Evolutionary conservation across 139 green algal genomes (phyloP), one percentile per base, ranked within the genome.

Genomic region (Chlorella vulgaris): DNA sequence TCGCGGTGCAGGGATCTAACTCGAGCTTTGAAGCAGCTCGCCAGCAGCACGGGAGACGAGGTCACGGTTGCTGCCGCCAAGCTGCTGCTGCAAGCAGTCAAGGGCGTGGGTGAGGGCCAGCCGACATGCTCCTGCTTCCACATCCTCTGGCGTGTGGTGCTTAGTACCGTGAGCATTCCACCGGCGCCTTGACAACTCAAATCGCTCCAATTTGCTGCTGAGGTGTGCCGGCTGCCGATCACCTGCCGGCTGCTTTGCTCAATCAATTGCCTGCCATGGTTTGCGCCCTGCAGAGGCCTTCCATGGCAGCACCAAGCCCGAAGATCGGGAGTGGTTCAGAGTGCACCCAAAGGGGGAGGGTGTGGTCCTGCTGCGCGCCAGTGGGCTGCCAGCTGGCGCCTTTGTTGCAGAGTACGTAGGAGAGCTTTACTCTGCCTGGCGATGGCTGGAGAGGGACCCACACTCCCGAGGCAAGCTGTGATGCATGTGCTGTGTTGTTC

Each of bases 401-500:
- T 94, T 98, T 53, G 87, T 98, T 18, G 89, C 95, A 50, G 89
- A 97, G 87, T 98, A 98, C 83, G 80, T 98, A 29, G 95, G 95
- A 1, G 93, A 98, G 76, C 78, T 97, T 76, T 94, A 98, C 82
- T 83, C 87, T 18, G 91, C 93, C 18, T 98, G 93, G 93, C 84
- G 95, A 26, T 98, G 95, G 95, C 95, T 95, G 80, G 95, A 98
- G 86, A 60, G 74, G 26, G 81, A 86, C 22, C 36, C 63, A 7
- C 29, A 10, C 61, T 10, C n/a, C n/a, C n/a, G n/a, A n/a, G n/a
- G n/a, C n/a, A n/a, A n/a, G n/a, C n/a, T n/a, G n/a, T n/a, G n/a
- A n/a, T n/a, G n/a, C n/a, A n/a, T n/a, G n/a, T n/a, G n/a, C n/a
- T n/a, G n/a, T n/a, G n/a, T n/a, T n/a, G n/a, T n/a, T n/a, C n/a